Evolutionary conservation across 306 rosid genomes (phyloP), one percentile per base, ranked within the genome.

Genomic region (Trichosanthes truncata): DNA sequence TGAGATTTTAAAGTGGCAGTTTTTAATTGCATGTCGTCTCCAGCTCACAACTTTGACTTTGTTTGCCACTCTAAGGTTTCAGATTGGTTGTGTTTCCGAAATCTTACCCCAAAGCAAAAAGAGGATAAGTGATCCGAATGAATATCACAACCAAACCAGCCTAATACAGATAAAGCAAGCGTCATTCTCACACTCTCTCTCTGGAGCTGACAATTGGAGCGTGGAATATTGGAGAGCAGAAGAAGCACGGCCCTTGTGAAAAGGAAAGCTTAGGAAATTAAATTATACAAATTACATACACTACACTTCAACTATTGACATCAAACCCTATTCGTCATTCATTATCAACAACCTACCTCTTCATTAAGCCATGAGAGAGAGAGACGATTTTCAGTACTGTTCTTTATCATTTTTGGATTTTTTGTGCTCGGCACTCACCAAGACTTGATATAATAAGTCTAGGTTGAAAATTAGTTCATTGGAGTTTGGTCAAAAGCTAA

Each of bases 211-310:
- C 41, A 29, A 6, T 63, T 63, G 69, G 69, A 13, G 21, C 4
- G 43, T 63, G 43, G 38, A 63, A 63, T 33, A 63, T 63, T 31
- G 69, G 43, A 63, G 69, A 63, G 69, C 18, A 13, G 69, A 63
- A 17, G 69, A 15, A 21, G 69, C 69, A 63, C 69, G 68, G 69
- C 68, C 66, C 69, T 63, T 63, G 69, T 63, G 69, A 63, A 63
- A 63, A 63, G 33, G 69, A 63, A 63, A 63, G 69, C n/a, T 51
- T 51, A 5, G 21, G 56, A 17, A 51, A 51, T 40, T 57, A 10
- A 9, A 57, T n/a, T 4, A 51, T 51, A 5, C 55, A 49, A 14
- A 49, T 49, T 4, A 5, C 14, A 51, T 15, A 51, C 23, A 63
- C 69, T 33, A 31, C 43, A 63, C 69, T 33, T 31, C 43, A 63